Percentiles rank a stretch among this genome's conserved stretches.
These are phyloP conservation scores for Sclerotinia spermophila DNA, from an alignment of 2,329 filamentous ascomycete species.

Conservation along the genomic window DNA sequence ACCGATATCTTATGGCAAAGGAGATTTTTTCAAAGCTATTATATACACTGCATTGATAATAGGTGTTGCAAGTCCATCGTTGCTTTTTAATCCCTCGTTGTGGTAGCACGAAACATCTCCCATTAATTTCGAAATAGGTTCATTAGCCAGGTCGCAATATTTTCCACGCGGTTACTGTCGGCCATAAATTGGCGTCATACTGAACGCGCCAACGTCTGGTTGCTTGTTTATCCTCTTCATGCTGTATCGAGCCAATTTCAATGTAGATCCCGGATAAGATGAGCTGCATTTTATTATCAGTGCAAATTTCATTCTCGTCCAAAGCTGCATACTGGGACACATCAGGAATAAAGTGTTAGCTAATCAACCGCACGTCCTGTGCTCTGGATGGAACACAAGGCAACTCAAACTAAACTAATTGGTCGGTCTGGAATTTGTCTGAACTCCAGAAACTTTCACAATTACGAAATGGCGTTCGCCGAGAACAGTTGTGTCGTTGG, in stretches of 20 bases:
- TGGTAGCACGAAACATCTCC: not conserved
- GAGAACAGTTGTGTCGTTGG: not conserved
- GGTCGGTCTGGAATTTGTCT: not conserved
- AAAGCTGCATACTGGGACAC: not conserved
- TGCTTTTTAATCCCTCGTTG: not conserved
- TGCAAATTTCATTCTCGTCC: not conserved
- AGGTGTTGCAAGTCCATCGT: not conserved
- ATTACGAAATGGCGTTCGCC: not conserved
- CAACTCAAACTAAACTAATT: too few species aligned
- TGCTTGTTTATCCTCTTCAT: not conserved
- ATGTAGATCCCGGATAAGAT: not conserved
- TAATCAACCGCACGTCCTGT: not conserved
- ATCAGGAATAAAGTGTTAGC: not conserved
- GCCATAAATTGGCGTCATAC: not conserved
- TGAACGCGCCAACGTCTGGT: not conserved
- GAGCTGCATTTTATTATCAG: not conserved
- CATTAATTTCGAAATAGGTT: not conserved
- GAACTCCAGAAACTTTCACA: not conserved
- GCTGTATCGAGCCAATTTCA: not conserved
- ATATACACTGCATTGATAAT: not conserved
- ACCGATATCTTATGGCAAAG: not conserved
- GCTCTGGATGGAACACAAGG: not conserved
- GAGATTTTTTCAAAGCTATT: not conserved
- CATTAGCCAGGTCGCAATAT: not conserved
- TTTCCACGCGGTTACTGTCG: not conserved